Evolutionary conservation across 371 early-diverging fungal genomes (phyloP), one percentile per base, ranked within the genome.

Genomic region (Mortierella polycephala): DNA sequence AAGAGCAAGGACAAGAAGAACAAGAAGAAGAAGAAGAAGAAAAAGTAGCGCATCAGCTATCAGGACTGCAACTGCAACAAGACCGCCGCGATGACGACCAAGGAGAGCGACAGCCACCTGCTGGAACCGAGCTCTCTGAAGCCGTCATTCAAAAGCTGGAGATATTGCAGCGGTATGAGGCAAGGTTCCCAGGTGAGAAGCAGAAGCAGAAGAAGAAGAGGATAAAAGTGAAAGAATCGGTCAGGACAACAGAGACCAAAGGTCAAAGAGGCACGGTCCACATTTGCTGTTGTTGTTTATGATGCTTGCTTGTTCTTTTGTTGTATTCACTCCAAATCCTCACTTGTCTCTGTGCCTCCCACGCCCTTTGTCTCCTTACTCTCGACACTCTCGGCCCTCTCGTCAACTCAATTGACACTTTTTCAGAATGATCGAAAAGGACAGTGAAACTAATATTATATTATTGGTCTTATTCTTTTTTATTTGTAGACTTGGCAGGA

Each of bases 151-250:
- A 74, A 61, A 79, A 80, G 66, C 64, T 82, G 39, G 81, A 60
- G 57, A 64, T 74, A 52, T 63, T 82, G 62, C 80, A 75, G 64
- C 79, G 80, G 49, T 82, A 80, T 58, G 80, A 82, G 52, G 66
- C 75, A 57, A 69, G 75, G 62, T 79, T 82, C 72, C 75, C 80
- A 80, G 82, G 82, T 79, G 74, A 71, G 75, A 69, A 75, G 62
- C 59, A 51, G 52, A 14, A 16, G 56, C 60, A 56, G 23, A n/a
- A n/a, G 30, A 23, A 11, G 21, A 39, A 45, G 14, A n/a, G 44
- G 21, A 60, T 21, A 41, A 41, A 54, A 9, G 49, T 16, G n/a
- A 16, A 44, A 51, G 14, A 53, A 37, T 16, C 60, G 51, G 46
- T 47, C 64, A 41, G 39, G 7, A 47, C 7, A 13, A 44, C 53